A percentile compares a stretch with the other conserved stretches of the same genome.
Conservation (phyloP, 108 stramenopile genomes). For the Nitzschia sp. region DNA sequence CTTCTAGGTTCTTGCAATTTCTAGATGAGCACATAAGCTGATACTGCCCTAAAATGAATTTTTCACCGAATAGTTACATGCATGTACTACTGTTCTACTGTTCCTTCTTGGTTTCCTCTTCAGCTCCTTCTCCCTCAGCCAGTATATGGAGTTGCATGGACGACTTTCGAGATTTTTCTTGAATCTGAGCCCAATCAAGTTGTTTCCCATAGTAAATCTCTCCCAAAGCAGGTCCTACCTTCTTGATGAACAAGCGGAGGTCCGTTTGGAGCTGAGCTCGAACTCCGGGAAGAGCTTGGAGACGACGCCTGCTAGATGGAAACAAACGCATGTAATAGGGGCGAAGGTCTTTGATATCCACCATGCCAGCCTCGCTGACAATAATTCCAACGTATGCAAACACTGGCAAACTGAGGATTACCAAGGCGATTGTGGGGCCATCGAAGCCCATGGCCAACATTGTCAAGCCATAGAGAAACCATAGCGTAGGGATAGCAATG, state of each 20-base stretch:
- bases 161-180: slow-evolving; percentile 20
- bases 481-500: slow-evolving; percentile 91
- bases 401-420: slow-evolving; percentile 81
- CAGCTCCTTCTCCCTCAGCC: neutral
- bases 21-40: slow-evolving; percentile 67
- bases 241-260: slow-evolving; percentile 68
- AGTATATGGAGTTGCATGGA: slow-evolving; percentile 2
- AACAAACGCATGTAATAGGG: slow-evolving; percentile 78
- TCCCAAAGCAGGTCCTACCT: slow-evolving; percentile 71
- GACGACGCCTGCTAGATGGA: slow-evolving; percentile 65
- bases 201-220: slow-evolving; percentile 80
- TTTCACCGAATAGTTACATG: neutral
- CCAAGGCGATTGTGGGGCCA: slow-evolving; percentile 75
- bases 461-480: slow-evolving; percentile 84
- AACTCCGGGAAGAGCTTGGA: slow-evolving; percentile 61
- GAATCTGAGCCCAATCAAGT: slow-evolving; percentile 78
- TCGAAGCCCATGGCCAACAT: slow-evolving; percentile 71
- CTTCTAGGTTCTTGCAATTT: slow-evolving; percentile 70
- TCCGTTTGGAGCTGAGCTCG: slow-evolving; percentile 68
- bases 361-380: slow-evolving; percentile 84
- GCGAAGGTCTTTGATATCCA: slow-evolving; percentile 89
- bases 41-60: slow-evolving; percentile 13
- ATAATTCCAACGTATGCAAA: slow-evolving; percentile 92
- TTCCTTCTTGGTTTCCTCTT: slow-evolving; percentile 23
- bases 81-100: neutral